Evolutionary conservation across 1,139 yeast genomes (phyloP), one percentile per base, ranked within the genome.

Genomic region (Saccharomyces pastorianus): DNA sequence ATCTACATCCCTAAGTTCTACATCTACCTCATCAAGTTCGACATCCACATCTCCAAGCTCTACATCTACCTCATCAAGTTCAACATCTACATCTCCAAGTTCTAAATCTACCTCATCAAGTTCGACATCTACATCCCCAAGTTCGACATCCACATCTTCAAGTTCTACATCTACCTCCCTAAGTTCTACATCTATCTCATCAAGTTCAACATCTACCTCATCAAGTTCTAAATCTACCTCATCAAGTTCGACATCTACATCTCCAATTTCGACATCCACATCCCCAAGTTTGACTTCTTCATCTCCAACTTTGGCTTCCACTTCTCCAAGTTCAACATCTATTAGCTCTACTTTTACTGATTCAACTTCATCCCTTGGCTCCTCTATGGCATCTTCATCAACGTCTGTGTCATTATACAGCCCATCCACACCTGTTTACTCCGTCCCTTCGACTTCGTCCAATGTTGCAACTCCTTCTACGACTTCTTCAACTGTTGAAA

Each of bases 151-250:
- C 25, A 17, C 25, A 25, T 3, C 41, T 8, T 5, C 46, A 6
- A 28, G 32, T 3, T 23, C 44, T 3, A 29, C 50, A 20, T 20
- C 46, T 2, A 27, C 48, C 25, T 27, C 25, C 14, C 6, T 7
- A 17, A n/a, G 23, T 32, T 14, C 47, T 9, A 11, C 49, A 1
- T 34, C 51, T n/a, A 13, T 31, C 3, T 25, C 13, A 4, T 20
- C 51, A 14, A 31, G 46, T 29, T 11, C 32, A 13, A 29, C 32
- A 26, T 42, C 31, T 23, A n/a, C 31, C 38, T n/a, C 41, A 26
- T 23, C 52, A n/a, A 50, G 53, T 7, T 47, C 55, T 1, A 49
- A 54, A 7, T 29, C 57, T 2, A 47, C 50, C n/a, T 41, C 58
- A 32, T 13, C 34, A 14, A 42, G 48, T 31, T 44, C 53, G 8